phyloP scores from a whole-genome alignment of 495 filamentous ascomycete genomes.

The Penicillium lividum region DNA sequence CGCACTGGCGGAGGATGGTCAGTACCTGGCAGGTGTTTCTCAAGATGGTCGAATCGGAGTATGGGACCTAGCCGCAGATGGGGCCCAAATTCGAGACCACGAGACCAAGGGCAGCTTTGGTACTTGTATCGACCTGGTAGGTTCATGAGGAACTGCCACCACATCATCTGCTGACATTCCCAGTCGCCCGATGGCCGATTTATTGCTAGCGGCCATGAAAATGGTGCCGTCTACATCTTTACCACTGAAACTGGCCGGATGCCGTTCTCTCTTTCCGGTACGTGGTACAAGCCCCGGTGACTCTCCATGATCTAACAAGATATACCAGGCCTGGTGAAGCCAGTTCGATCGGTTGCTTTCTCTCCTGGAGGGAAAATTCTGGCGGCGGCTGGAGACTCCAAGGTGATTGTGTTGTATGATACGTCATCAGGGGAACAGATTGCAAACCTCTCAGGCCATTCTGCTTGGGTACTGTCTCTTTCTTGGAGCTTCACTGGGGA shows the following conservation, averaged over 20 bases:
- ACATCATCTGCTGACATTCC: slow-evolving; percentile 15
- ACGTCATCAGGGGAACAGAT: slow-evolving; percentile 90
- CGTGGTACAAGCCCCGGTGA: slow-evolving; percentile 15
- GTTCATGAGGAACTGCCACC: slow-evolving; percentile 8
- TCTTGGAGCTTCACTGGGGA: slow-evolving; percentile 96
- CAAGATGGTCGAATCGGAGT: slow-evolving; percentile 84
- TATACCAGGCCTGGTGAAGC: slow-evolving; percentile 72
- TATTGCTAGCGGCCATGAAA: slow-evolving; percentile 90
- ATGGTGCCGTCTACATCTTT: slow-evolving; percentile 92
- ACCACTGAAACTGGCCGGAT: slow-evolving; percentile 85
- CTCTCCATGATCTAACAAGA: slow-evolving; percentile 7
- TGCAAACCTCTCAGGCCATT: slow-evolving; percentile 75
- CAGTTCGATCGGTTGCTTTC: slow-evolving; percentile 81
- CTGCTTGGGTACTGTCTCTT: slow-evolving; percentile 83
- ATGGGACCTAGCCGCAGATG: slow-evolving; percentile 66
- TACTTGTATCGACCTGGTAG: slow-evolving; percentile 78
- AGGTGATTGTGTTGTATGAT: slow-evolving; percentile 88
- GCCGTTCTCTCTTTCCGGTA: slow-evolving; percentile 82
- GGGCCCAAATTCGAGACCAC: slow-evolving; percentile 70
- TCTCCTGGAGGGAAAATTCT: slow-evolving; percentile 81
- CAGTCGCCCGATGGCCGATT: slow-evolving; percentile 76
- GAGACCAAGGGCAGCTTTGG: slow-evolving; percentile 92
- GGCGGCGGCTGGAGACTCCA: slow-evolving; percentile 89
- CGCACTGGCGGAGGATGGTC: slow-evolving; percentile 76
- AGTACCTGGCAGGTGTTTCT: slow-evolving; percentile 77